Percentiles rank a stretch among this genome's conserved stretches.
phyloP scores from a whole-genome alignment of 257 asterid genomes.

The Solanum infundibuliforme region DNA sequence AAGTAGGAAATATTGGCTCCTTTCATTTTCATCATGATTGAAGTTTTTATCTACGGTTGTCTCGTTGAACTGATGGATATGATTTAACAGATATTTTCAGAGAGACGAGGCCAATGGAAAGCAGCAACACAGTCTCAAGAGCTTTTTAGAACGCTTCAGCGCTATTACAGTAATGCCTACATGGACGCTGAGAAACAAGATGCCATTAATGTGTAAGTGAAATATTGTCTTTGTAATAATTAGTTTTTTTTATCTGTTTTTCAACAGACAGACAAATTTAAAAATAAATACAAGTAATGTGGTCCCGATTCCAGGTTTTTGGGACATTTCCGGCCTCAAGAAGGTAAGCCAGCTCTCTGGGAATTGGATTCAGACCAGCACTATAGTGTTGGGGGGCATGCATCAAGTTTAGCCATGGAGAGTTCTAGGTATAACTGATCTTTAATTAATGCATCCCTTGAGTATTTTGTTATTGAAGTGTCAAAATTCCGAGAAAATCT shows the following conservation, averaged over 20 bases:
- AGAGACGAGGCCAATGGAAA: slow-evolving; percentile 92
- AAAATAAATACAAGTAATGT: neutral
- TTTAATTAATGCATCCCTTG: neutral
- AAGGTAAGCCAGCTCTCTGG: slow-evolving; percentile 81
- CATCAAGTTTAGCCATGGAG: slow-evolving; percentile 38
- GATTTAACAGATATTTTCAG: slow-evolving; percentile 67
- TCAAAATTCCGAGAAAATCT: neutral
- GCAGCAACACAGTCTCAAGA: slow-evolving; percentile 91
- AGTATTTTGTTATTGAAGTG: neutral
- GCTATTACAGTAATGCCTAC: slow-evolving; percentile 74
- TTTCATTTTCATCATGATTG: neutral
- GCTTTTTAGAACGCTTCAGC: slow-evolving; percentile 70
- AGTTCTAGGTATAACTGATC: slow-evolving; percentile 38
- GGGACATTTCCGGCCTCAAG: slow-evolving; percentile 93
- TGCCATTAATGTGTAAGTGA: slow-evolving; percentile 78
- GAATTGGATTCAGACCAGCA: slow-evolving; percentile 85
- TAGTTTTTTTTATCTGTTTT: neutral
- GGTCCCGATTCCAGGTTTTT: slow-evolving; percentile 44
- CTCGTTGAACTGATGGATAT: neutral
- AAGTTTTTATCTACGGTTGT: neutral
- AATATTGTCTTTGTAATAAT: neutral
- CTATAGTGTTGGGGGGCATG: slow-evolving; percentile 49
- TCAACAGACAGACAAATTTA: neutral
- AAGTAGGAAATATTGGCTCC: neutral
- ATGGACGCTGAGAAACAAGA: slow-evolving; percentile 95